Evolutionary conservation across 768 basidiomycete genomes (phyloP), one percentile per base, ranked within the genome.

Genomic region (Piloderma croceum): DNA sequence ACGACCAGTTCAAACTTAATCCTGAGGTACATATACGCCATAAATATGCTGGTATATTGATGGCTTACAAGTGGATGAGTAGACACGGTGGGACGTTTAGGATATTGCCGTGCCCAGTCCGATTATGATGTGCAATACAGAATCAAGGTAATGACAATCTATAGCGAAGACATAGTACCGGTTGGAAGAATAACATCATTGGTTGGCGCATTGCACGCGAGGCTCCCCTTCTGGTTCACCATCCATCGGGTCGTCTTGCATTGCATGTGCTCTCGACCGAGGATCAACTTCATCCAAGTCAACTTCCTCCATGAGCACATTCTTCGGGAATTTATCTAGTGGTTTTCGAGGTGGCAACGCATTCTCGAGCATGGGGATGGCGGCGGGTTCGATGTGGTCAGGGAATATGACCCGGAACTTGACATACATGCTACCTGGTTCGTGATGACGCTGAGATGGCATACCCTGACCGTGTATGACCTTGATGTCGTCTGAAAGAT

Each of bases 361-460:
- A 21, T 73, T 61, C 65, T 98, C 93, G 45, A 98, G 80, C 17
- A 81, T 63, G 15, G 75, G 71, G 51, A 91, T 82, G 25, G 70
- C 66, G 23, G 71, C 67, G 23, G 79, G 69, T 44, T 84, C 76
- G 60, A 99, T 76, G 41, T 64, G 57, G 22, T 91, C 88, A 25
- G 96, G 96, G 79, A 98, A 99, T 43, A 73, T 78, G 57, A 99
- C 88, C 47, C 73, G 71, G 51, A 98, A 66, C 57, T 82, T 86
- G 63, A 99, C 74, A 59, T 79, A 91, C 45, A 99, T 76, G 64
- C 98, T 91, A 27, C 96, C 96, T 29, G 82, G 77, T 58, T 99
- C 92, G 66, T 98, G 96, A 65, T 98, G 94, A 45, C 96, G 82
- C 62, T 88, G 88, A 37, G 96, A 97, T 10, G 94, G 96, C 96